phyloP scores from a whole-genome alignment of 75 land plant species.

The Gnetum montanum region DNA sequence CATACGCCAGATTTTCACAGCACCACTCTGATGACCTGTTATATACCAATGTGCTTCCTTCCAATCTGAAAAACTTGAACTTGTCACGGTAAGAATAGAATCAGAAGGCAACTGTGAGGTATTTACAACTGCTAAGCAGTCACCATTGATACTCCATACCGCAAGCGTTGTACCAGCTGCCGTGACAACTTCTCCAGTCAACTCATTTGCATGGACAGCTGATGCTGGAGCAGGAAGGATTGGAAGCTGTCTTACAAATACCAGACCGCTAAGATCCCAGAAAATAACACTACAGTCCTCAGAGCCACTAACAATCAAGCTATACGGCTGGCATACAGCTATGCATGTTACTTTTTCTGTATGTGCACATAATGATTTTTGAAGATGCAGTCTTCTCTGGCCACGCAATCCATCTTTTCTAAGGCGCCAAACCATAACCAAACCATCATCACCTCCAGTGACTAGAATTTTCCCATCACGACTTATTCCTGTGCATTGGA shows the following conservation, averaged over 20 bases:
- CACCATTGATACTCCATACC: constrained; percentile 97
- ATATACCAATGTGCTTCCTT: constrained; percentile 86
- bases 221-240: constrained; percentile 83
- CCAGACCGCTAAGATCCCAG: constrained; percentile 88
- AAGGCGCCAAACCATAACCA: constrained; percentile 81
- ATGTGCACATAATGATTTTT: constrained; percentile 83
- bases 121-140: constrained; percentile 87
- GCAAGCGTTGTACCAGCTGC: constrained; percentile 87
- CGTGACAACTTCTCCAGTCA: constrained; percentile 92
- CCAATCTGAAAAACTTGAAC: constrained; percentile 83
- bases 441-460: constrained; percentile 94
- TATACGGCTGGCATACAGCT: constrained; percentile 86
- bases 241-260: constrained; percentile 92
- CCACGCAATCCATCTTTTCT: constrained; percentile 43
- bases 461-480: constrained; percentile 83
- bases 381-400: constrained; percentile 39
- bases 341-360: constrained; percentile 78
- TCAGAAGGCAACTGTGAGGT: constrained; percentile 90
- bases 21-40: constrained; percentile 95
- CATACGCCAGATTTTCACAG: constrained; percentile 88
- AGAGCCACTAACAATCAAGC: constrained; percentile 84
- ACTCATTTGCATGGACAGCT: constrained; percentile 88
- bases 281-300: constrained; percentile 83
- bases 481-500: constrained; percentile 81
- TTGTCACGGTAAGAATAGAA: constrained; percentile 64